Base-by-base conservation (phyloP, 2,329 filamentous ascomycete species). In the Cordyceps cicadae region DNA sequence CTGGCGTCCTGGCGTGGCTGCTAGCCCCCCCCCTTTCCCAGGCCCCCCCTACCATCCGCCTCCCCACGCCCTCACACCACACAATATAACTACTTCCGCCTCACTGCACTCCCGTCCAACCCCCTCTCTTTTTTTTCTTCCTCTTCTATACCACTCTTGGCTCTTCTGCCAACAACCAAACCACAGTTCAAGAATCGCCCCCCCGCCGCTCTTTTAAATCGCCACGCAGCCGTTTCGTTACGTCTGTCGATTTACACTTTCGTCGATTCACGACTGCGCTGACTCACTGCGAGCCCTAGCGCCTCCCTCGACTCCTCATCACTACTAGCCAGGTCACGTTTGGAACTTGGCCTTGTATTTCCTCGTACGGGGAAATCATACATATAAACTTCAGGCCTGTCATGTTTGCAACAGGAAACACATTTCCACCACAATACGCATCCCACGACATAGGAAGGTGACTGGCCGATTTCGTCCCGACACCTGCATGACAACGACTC, bases 371-470 rank as follows among this genome's bases (percentile, higher is more conserved):
- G 71, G 71, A 74, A 74, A 71, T 62, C 19, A 8, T 61, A 46
- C 62, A 66, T 66, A 39, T 26, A 50, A 58, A 53, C 55, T 64
- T 62, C 63, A 63, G 61, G 65, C 65, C 71, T 70, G 74, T 74
- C 72, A 84, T 84, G 82, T 84, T 81, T 73, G 77, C 78, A 74
- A 75, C 76, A 78, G 76, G 76, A 79, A 79, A 75, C 79, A 75
- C 75, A 70, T 75, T 74, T 73, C 77, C 75, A 72, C 80, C 77
- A 74, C 79, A 77, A 57, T 57, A 57, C 78, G 79, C 79, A 71
- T 79, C 79, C 80, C 79, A 82, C 76, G 78, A 80, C 77, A 82
- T 81, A 81, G 79, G 80, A 77, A 81, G 81, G 81, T 84, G 81
- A 84, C 80, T 73, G 75, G 76, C 72, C 70, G 77, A 74, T 73